Evolutionary conservation across 1,284 basidiomycete species (phyloP).

Genomic region (Polyporus tsugae): DNA sequence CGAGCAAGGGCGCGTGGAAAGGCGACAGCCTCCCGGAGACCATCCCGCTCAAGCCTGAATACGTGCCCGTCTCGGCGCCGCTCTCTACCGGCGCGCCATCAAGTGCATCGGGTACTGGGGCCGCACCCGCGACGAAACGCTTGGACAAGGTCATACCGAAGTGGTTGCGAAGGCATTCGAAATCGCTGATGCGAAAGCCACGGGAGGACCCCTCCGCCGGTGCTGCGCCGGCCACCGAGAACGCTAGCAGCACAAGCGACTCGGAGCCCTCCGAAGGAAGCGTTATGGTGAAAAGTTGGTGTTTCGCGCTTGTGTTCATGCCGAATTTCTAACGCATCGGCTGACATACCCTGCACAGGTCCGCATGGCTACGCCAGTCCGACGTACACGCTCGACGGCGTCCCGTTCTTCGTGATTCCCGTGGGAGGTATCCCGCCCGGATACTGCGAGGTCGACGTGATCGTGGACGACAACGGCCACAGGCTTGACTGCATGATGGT

Average conservation of each 20-base stretch:
- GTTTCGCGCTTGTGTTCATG: neutral
- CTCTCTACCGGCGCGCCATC: too few species aligned
- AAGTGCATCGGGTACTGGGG: too few species aligned
- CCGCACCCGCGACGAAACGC: neutral
- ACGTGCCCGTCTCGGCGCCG: neutral
- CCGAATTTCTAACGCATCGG: neutral
- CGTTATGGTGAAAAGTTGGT: neutral
- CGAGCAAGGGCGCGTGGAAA: slow-evolving; percentile 39
- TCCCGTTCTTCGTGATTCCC: slow-evolving; percentile 46
- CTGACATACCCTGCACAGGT: neutral
- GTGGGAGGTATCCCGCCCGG: slow-evolving; percentile 44
- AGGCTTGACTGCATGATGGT: slow-evolving; percentile 47
- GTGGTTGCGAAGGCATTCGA: neutral
- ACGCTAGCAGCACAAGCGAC: neutral
- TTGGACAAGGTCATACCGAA: neutral
- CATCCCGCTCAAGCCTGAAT: neutral
- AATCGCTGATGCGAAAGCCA: neutral
- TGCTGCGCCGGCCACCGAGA: neutral
- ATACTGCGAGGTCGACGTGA: slow-evolving; percentile 48
- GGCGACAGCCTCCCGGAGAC: neutral
- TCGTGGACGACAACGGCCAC: slow-evolving; percentile 41
- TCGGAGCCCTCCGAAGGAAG: neutral
- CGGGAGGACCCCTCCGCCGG: neutral
- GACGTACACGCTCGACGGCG: slow-evolving; percentile 42
- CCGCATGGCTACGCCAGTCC: neutral